Base-by-base conservation (phyloP, 768 basidiomycete species). In the Boletellus ananas region DNA sequence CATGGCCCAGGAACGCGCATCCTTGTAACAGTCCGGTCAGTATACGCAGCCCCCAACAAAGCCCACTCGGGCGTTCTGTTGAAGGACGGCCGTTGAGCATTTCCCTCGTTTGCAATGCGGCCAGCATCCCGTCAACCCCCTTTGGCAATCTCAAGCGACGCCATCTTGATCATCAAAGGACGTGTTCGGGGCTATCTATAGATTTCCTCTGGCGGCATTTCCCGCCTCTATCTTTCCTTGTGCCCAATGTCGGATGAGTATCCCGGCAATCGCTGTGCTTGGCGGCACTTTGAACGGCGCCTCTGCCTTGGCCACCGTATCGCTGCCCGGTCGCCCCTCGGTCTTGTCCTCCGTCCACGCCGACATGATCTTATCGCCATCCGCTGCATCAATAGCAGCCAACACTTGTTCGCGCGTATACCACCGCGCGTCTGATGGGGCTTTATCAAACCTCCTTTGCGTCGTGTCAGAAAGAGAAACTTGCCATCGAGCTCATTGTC, bases 401-500 rank as follows among this genome's bases (percentile, higher is more conserved):
- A 78, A 67, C 31, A 97, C 75, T 58, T 92, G 84, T 16, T 79
- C 79, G 4, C 88, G 83, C 11, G 84, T 84, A 69, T 83, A 96
- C 91, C 91, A 99, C 40, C 79, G 79, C 1, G 93, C 94, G 62
- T 97, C 94, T 94, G 60, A 12, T 42, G 23, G 61, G n/a, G 34
- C 16, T 14, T 40, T 23, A 38, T 56, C 41, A 55, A 37, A 35
- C 31, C 43, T 33, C 40, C 0, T 20, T 3, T 17, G 29, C 13
- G 21, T 23, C n/a, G 17, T 34, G 33, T 34, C 36, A 25, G 18
- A 36, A 21, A 39, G 3, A 25, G 7, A 25, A 25, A 25, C 23
- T 12, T 10, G 88, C 93, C 91, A 61, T 85, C 84, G n/a, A 99
- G 79, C 71, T 99, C 95, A 58, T 95, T 95, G 63, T 97, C 95